phyloP scores from a whole-genome alignment of 179 eudicot genomes.

The Vitellaria paradoxa region DNA sequence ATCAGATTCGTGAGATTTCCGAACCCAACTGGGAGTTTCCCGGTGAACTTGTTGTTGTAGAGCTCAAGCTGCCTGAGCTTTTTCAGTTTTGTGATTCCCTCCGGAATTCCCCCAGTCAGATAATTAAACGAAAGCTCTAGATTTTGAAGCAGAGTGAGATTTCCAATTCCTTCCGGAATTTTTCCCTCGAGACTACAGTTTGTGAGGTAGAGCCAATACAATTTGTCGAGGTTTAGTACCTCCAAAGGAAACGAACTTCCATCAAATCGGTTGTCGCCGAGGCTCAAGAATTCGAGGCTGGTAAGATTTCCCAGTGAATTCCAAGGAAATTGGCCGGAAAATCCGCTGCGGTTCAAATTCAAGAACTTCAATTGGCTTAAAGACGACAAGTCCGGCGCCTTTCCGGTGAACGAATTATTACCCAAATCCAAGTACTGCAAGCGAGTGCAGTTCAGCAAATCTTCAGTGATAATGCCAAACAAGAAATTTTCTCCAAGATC shows the following conservation, averaged over 20 bases:
- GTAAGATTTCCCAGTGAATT: conserved; percentile 30
- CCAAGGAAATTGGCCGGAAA: conserved; percentile 40
- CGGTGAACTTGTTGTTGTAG: conserved; percentile 40
- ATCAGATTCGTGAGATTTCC: conserved; percentile 42
- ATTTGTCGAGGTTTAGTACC: conserved; percentile 22
- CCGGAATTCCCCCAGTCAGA: conserved; percentile 46
- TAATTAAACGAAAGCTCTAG: conserved; percentile 49
- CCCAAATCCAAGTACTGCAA: conserved; percentile 38
- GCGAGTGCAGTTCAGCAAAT: conserved; percentile 25
- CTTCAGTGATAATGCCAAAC: conserved; percentile 23
- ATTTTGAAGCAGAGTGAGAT: conserved; percentile 32
- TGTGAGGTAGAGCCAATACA: conserved; percentile 37
- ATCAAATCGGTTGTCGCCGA: conserved; percentile 37
- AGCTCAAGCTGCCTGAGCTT: conserved; percentile 53
- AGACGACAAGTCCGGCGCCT: conserved; percentile 30
- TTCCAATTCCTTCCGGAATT: conserved; percentile 54
- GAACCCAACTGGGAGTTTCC: conserved; percentile 54
- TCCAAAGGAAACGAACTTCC: conserved; percentile 28
- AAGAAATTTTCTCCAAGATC: conserved; percentile 26
- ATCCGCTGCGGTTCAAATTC: conserved; percentile 27
- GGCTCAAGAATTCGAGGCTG: conserved; percentile 25
- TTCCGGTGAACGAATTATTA: conserved; percentile 24
- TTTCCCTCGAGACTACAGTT: conserved; percentile 54
- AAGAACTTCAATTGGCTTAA: conserved; percentile 22
- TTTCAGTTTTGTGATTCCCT: conserved; percentile 32